These are phyloP conservation scores for Hyaloscypha finlandica DNA, from an alignment of 495 filamentous ascomycete species.

Conservation along the genomic window DNA sequence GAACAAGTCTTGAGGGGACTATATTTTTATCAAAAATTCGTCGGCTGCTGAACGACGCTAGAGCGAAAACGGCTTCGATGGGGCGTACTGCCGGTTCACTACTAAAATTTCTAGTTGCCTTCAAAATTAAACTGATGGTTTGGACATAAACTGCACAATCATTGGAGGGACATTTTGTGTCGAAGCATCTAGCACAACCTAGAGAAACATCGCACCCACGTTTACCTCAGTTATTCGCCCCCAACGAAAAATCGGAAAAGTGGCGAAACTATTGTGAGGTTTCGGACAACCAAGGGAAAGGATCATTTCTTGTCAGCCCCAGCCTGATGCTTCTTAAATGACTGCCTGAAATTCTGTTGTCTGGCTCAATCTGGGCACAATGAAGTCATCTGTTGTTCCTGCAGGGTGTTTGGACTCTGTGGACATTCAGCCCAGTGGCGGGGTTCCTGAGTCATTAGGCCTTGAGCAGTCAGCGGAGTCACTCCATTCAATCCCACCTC, in stretches of 20 bases:
- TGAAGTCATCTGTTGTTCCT: conserved; percentile 27
- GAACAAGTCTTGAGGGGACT: conserved; percentile 9
- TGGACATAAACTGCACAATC: background rate
- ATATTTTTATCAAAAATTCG: no score
- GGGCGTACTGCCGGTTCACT: conserved; percentile 1
- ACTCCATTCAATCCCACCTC: conserved; percentile 59
- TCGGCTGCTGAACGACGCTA: background rate
- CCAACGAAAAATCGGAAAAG: background rate
- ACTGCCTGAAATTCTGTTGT: background rate
- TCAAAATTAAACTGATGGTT: background rate
- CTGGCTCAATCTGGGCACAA: background rate
- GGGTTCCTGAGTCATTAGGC: conserved; percentile 27
- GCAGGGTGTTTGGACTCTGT: background rate
- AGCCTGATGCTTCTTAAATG: background rate
- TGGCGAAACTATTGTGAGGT: conserved; percentile 5
- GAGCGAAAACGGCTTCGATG: background rate
- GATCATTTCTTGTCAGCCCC: conserved; percentile 15
- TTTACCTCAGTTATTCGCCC: background rate
- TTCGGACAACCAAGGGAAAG: background rate
- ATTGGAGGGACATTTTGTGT: background rate
- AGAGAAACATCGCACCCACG: background rate
- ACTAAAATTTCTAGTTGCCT: background rate
- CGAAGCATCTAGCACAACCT: background rate
- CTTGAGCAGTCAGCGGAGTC: conserved; percentile 34
- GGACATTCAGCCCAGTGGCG: conserved; percentile 17